These are phyloP conservation scores for Apium graveolens DNA, from an alignment of 129 eudicot species.

Conservation along the genomic window DNA sequence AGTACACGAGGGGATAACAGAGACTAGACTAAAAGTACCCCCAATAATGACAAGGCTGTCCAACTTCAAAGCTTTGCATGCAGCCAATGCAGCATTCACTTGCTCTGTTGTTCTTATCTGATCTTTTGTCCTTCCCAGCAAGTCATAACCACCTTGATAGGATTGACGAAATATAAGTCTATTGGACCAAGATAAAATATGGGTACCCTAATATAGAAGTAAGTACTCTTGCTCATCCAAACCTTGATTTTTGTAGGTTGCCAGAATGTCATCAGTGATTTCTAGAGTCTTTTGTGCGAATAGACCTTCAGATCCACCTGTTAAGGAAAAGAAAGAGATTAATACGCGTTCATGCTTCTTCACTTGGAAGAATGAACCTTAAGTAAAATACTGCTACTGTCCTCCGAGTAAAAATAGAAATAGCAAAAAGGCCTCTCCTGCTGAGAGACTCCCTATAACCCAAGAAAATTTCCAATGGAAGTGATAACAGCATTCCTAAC, in stretches of 20 bases:
- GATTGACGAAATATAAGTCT: constrained; percentile 10
- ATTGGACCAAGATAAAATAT: constrained; percentile 2
- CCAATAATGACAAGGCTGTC: constrained; percentile 93
- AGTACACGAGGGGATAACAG: constrained; percentile 8
- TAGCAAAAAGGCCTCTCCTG: constrained; percentile 3
- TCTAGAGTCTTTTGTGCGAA: constrained; percentile 79
- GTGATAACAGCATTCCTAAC: neutral
- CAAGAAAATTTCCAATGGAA: too few species aligned
- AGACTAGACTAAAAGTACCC: constrained; percentile 36
- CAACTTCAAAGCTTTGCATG: constrained; percentile 81
- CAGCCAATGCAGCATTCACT: constrained; percentile 80
- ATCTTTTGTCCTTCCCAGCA: constrained; percentile 92
- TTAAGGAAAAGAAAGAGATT: neutral
- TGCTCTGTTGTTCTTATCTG: constrained; percentile 94
- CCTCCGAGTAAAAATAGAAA: neutral
- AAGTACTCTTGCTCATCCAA: neutral
- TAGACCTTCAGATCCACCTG: constrained; percentile 99
- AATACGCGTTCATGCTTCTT: neutral
- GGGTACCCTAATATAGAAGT: neutral
- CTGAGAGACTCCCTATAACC: neutral
- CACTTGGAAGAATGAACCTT: neutral
- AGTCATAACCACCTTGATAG: constrained; percentile 83
- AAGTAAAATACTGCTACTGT: neutral
- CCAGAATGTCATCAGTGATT: constrained; percentile 71
- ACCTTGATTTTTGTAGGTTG: constrained; percentile 98